Conservation (phyloP, 768 basidiomycete genomes). For the Lactarius trivialis region DNA sequence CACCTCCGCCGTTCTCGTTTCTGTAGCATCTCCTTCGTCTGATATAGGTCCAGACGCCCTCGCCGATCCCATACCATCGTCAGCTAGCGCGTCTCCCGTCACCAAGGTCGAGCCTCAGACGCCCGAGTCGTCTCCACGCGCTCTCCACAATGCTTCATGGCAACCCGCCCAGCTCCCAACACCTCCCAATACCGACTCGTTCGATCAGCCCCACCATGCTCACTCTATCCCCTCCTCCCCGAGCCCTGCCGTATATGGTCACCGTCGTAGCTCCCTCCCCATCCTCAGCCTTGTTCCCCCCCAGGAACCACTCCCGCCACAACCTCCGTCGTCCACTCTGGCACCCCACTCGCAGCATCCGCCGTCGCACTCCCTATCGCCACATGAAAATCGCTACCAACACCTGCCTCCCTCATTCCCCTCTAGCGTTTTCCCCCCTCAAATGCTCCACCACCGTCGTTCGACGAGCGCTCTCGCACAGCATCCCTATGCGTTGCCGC, state of each 20-base stretch:
- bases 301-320: slow-evolving; percentile 7
- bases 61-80: not conserved
- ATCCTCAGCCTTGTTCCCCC: slow-evolving; percentile 15
- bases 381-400: slow-evolving; percentile 1
- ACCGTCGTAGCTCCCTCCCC: slow-evolving; percentile 20
- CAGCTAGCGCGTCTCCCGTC: slow-evolving; percentile 11
- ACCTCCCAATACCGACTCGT: not conserved
- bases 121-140: slow-evolving; percentile 18
- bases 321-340: not conserved
- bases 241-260: slow-evolving; percentile 7
- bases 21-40: not conserved
- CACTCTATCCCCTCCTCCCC: slow-evolving; percentile 2
- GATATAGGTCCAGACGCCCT: not conserved
- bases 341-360: not conserved
- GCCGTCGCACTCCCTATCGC: not conserved
- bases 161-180: slow-evolving; percentile 11
- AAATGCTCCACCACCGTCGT: slow-evolving; percentile 18
- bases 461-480: slow-evolving; percentile 15
- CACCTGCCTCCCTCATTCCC: slow-evolving; percentile 9
- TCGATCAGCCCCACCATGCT: slow-evolving; percentile 3
- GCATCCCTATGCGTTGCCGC: slow-evolving; percentile 11
- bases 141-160: slow-evolving; percentile 7
- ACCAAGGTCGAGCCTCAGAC: slow-evolving; percentile 18
- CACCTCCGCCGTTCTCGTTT: not conserved
- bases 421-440: slow-evolving; percentile 7